Evolutionary conservation across 1,284 basidiomycete genomes (phyloP).

Genomic region (Rhodotorula glutinis): DNA sequence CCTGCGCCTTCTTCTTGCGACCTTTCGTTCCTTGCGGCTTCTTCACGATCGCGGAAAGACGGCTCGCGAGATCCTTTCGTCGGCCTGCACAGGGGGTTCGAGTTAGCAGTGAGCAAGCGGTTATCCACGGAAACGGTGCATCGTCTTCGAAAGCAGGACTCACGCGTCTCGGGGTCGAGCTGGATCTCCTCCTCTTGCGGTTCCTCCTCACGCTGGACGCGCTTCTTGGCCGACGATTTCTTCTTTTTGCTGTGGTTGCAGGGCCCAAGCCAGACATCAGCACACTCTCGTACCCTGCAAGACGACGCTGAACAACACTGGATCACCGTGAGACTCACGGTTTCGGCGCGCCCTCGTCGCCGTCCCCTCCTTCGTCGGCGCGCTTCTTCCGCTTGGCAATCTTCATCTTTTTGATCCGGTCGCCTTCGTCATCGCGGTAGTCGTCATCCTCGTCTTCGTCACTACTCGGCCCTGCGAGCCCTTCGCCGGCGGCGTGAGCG

Average conservation of each 20-base stretch:
- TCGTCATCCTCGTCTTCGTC: slow-evolving; percentile 30
- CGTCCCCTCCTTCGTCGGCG: slow-evolving; percentile 49
- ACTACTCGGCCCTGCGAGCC: neutral
- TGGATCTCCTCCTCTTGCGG: slow-evolving; percentile 61
- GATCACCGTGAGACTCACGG: slow-evolving; percentile 56
- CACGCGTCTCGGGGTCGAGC: slow-evolving; percentile 49
- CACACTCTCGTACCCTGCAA: too few species aligned
- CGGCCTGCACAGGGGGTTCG: slow-evolving; percentile 23
- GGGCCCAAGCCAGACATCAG: too few species aligned
- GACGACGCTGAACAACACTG: slow-evolving; percentile 49
- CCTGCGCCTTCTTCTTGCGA: slow-evolving; percentile 33
- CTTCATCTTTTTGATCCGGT: slow-evolving; percentile 43
- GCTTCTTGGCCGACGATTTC: slow-evolving; percentile 55
- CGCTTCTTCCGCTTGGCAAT: slow-evolving; percentile 54
- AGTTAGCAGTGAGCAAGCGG: neutral
- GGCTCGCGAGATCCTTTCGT: slow-evolving; percentile 24
- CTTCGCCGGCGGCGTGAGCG: neutral
- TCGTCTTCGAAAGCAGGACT: slow-evolving; percentile 47
- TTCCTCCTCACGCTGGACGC: slow-evolving; percentile 8
- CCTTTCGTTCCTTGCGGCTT: slow-evolving; percentile 18
- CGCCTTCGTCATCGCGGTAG: slow-evolving; percentile 14
- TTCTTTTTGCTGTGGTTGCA: slow-evolving; percentile 64
- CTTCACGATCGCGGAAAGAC: slow-evolving; percentile 29
- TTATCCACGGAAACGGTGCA: too few species aligned
- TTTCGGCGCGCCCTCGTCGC: slow-evolving; percentile 56